phyloP scores from a whole-genome alignment of 768 basidiomycete species.

The Lentinus brumalis region DNA sequence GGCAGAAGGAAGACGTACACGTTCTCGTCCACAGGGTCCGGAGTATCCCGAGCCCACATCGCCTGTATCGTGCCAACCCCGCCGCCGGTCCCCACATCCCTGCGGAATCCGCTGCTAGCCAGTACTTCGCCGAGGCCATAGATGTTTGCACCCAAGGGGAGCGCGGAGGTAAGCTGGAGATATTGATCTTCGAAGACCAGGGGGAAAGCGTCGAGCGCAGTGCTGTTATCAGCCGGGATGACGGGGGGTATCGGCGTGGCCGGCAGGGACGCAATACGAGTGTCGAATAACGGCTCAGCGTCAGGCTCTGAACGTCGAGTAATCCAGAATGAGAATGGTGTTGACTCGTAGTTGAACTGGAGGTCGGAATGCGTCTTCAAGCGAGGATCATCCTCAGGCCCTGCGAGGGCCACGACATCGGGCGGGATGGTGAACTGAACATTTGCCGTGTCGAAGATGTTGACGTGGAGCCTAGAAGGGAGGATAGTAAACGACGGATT shows the following conservation, averaged over 20 bases:
- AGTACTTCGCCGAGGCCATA: conserved; percentile 80
- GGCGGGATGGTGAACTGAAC: conserved; percentile 69
- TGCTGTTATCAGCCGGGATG: conserved; percentile 51
- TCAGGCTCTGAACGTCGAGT: conserved; percentile 63
- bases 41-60: conserved; percentile 64
- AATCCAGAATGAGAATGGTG: conserved; percentile 82
- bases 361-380: conserved; percentile 53
- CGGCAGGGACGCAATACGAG: conserved; percentile 63
- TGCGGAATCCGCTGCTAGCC: conserved; percentile 67
- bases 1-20: conserved; percentile 42
- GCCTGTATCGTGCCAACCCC: conserved; percentile 62
- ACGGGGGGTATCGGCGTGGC: conserved; percentile 58
- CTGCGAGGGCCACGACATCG: conserved; percentile 42
- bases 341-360: conserved; percentile 63
- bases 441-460: conserved; percentile 62
- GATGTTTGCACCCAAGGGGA: conserved; percentile 69
- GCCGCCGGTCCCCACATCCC: conserved; percentile 55
- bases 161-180: conserved; percentile 68
- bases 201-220: conserved; percentile 62
- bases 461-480: conserved; percentile 70
- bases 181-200: conserved; percentile 83
- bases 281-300: conserved; percentile 67
- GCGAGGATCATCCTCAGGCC: conserved; percentile 28
- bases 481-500: no score
- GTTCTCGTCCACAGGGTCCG: conserved; percentile 68